A percentile compares a stretch with the other conserved stretches of the same genome.
Conservation (phyloP, 2,329 filamentous ascomycete genomes). For the Gremmenia infestans region DNA sequence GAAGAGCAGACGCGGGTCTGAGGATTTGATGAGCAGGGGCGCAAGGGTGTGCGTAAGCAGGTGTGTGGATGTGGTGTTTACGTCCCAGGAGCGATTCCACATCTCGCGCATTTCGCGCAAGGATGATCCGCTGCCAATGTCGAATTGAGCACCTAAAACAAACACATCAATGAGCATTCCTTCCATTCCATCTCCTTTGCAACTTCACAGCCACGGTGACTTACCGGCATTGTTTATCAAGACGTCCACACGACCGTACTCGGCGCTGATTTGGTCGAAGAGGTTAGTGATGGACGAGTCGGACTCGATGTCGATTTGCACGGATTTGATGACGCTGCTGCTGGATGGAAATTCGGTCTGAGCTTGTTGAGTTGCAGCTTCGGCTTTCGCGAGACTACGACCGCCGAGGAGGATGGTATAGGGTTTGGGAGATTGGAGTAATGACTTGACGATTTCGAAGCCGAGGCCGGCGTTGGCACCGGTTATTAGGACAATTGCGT, state of each 20-base stretch:
- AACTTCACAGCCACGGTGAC: background rate
- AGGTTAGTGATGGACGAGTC: slow-evolving; percentile 31
- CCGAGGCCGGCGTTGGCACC: slow-evolving; percentile 40
- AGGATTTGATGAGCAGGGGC: slow-evolving; percentile 40
- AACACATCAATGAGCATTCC: slow-evolving; percentile 1
- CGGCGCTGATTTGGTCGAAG: slow-evolving; percentile 25
- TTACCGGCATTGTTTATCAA: slow-evolving; percentile 33
- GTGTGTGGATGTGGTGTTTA: slow-evolving; percentile 40
- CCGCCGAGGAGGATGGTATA: slow-evolving; percentile 39
- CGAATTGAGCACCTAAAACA: slow-evolving; percentile 24
- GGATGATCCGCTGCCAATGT: slow-evolving; percentile 27
- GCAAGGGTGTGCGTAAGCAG: slow-evolving; percentile 33
- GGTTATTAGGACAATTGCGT: slow-evolving; percentile 31
- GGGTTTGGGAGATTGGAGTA: slow-evolving; percentile 9
- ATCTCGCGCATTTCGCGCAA: slow-evolving; percentile 33
- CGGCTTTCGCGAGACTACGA: slow-evolving; percentile 37
- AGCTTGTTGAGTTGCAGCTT: slow-evolving; percentile 34
- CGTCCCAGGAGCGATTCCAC: slow-evolving; percentile 38
- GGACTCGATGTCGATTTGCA: slow-evolving; percentile 31
- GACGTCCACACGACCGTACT: slow-evolving; percentile 30
- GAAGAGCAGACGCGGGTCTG: slow-evolving; percentile 43
- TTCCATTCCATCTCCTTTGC: background rate
- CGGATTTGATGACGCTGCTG: slow-evolving; percentile 16
- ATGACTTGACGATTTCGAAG: slow-evolving; percentile 32
- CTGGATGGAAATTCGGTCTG: slow-evolving; percentile 33